These are phyloP conservation scores for Achaetomium macrosporum DNA, from an alignment of 2,329 filamentous ascomycete genomes.

Conservation along the genomic window DNA sequence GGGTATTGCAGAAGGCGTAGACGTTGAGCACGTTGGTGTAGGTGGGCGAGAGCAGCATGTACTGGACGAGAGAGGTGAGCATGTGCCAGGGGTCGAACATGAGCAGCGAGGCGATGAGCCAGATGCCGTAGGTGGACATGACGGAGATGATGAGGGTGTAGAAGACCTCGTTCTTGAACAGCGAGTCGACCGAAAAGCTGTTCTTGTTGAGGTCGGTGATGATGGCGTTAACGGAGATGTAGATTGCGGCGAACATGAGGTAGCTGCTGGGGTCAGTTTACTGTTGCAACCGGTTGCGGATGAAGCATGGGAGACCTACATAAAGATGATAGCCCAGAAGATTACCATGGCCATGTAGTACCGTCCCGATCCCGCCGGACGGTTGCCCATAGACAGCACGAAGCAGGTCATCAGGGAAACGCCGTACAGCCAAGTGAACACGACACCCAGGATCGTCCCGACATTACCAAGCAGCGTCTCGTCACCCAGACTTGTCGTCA, in stretches of 20 bases:
- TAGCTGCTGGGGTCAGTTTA: conserved; percentile 47
- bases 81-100: conserved; percentile 99
- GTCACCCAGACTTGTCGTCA: conserved; percentile 77
- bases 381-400: conserved; percentile 87
- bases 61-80: conserved; percentile 92
- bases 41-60: conserved; percentile 87
- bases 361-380: conserved; percentile 86
- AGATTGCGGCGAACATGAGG: conserved; percentile 89
- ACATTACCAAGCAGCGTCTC: conserved; percentile 64
- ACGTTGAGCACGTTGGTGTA: conserved; percentile 99
- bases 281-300: conserved; percentile 19
- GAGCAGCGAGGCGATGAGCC: conserved; percentile 82
- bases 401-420: conserved; percentile 91
- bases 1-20: conserved; percentile 97
- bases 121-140: conserved; percentile 86
- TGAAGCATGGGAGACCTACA: conserved; percentile 47
- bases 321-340: conserved; percentile 96
- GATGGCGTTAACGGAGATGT: conserved; percentile 85
- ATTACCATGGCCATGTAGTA: conserved; percentile 97
- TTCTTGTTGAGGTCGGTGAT: conserved; percentile 58
- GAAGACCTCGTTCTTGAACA: conserved; percentile 86
- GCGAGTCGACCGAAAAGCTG: conserved; percentile 61
- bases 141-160: conserved; percentile 91
- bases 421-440: conserved; percentile 96
- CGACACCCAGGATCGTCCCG: conserved; percentile 74